Evolutionary conservation across 495 filamentous ascomycete species (phyloP), one percentile per base, ranked within the genome.

Genomic region (Aspergillus mulundensis): DNA sequence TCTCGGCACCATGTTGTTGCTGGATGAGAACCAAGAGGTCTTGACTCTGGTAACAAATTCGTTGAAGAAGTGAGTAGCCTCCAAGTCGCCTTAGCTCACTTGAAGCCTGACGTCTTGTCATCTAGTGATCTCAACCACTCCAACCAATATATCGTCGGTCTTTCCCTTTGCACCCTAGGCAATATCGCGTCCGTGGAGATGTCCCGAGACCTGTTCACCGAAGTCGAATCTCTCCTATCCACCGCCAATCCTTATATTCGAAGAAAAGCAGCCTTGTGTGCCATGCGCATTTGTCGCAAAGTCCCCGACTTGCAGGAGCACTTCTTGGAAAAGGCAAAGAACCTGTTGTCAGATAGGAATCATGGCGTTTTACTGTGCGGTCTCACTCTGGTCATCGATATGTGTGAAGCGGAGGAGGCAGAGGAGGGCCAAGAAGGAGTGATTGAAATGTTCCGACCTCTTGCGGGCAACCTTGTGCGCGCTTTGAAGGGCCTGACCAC

Each of bases 1-100:
- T 70, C 76, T 98, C 56, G 94, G 95, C 20, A 97, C 94, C 0
- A 98, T 97, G 85, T 75, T 98, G 61, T 73, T 98, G 65, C 74
- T 98, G 60, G 94, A 98, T 70, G 94, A 98, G 78, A 98, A 98
- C 63, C 94, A 98, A 66, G 95, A 97, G 70, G 94, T 98, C 6
- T 71, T 98, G 69, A 98, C 94, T 12, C 74, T 98, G 48, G 95
- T 98, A 34, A 98, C 94, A 54, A 98, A 98, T 67, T 97, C 94
- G 5, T 73, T 98, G 46, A 90, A 97, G 71, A 97, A 97, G 91
- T 96, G 76, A 57, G 79, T 45, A 3, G 32, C 6, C 10, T 10
- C 7, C 7, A 3, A 19, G 25, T 41, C 7, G 41, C 44, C 38
- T 14, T 32, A n/a, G 4, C 20, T 38, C 34, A 34, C 43, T 32